Evolutionary conservation across 352 stramenopile species (phyloP).

Genomic region (Peronosclerospora sorghi): DNA sequence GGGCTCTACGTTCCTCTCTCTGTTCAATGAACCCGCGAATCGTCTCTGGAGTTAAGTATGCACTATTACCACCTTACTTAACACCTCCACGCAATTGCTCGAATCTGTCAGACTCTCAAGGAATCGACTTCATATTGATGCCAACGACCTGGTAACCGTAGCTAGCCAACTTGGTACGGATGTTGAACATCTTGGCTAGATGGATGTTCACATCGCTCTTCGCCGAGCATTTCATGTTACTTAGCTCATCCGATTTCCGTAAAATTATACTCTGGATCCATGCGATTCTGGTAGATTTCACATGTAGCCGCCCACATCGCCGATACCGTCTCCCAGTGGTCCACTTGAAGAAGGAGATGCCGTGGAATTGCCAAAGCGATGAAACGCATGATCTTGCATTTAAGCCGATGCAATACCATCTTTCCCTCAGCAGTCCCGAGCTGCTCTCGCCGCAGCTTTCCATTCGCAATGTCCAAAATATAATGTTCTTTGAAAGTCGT

Average conservation of each 20-base stretch:
- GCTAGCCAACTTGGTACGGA: neutral
- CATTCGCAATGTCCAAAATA: too few relatives aligned
- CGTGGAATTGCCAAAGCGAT: too few relatives aligned
- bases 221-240: too few relatives aligned
- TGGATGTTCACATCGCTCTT: neutral
- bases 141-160: neutral
- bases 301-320: too few relatives aligned
- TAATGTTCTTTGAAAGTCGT: too few relatives aligned
- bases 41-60: too few relatives aligned
- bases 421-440: neutral
- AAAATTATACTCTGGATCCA: too few relatives aligned
- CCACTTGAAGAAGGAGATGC: too few relatives aligned
- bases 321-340: too few relatives aligned
- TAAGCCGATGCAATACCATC: neutral
- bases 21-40: neutral
- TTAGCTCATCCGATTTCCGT: too few relatives aligned
- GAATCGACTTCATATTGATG: neutral
- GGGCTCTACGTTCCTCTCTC: neutral
- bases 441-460: too few relatives aligned
- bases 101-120: neutral
- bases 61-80: slow-evolving; percentile 1
- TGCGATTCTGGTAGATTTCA: neutral
- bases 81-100: neutral
- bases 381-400: neutral
- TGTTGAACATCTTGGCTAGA: neutral